Evolutionary conservation across 306 rosid genomes (phyloP), one percentile per base, ranked within the genome.

Genomic region (Rosa multiflora): DNA sequence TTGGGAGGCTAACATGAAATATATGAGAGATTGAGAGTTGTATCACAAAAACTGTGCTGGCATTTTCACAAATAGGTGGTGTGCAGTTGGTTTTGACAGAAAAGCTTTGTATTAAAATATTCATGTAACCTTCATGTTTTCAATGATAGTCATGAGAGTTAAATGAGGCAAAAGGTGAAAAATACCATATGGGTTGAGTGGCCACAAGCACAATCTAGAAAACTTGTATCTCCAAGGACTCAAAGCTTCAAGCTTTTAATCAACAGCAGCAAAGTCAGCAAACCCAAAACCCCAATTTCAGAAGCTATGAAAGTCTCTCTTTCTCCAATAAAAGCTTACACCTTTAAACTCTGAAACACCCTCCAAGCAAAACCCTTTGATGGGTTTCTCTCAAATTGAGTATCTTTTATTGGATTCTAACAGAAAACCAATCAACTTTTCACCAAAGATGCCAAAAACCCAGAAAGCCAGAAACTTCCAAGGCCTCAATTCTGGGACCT

Each of bases 151-250:
- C 80, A 70, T 70, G 78, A 79, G 78, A 79, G 37, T 43, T 75
- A 39, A 52, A 32, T 20, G 52, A 71, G 59, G 76, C 76, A 49
- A 51, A 74, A 29, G 73, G 68, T 26, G 69, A 48, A 80, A 76
- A 59, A 68, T 83, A 88, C 88, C 85, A 68, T 70, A 43, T 21
- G 73, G 76, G 42, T 61, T 66, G 79, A 82, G 64, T 79, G 73
- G 47, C 77, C 43, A 52, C 55, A 71, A 79, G 80, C 56, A 80
- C 75, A 64, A 69, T 52, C 82, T 77, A 32, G 73, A 76, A 69
- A 5, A 23, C 51, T 52, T 43, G 21, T 35, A 39, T 73, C 72
- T 79, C 70, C 56, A 21, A 44, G 61, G 23, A 32, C 49, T 44
- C 66, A 47, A 75, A 81, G 82, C 79, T 72, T 75, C 53, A 35